Evolutionary conservation across 1,284 basidiomycete genomes (phyloP).

Genomic region (Malassezia psittaci): DNA sequence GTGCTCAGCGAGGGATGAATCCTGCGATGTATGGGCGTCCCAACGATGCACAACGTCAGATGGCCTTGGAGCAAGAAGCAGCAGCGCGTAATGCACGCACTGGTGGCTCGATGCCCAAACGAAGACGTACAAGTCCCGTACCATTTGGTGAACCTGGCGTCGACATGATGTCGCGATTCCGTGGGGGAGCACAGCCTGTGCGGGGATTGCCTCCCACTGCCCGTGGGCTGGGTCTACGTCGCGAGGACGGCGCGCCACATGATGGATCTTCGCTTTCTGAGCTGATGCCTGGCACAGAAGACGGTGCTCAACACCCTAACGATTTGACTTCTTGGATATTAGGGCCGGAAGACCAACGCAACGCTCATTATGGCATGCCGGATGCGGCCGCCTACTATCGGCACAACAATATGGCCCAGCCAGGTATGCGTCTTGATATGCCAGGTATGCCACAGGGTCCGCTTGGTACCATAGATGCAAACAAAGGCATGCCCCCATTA

Average conservation of each 20-base stretch:
- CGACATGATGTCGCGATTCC: conserved; percentile 9
- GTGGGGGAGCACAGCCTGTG: not conserved
- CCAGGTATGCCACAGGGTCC: not conserved
- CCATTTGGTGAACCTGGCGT: conserved; percentile 7
- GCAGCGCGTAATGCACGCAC: not conserved
- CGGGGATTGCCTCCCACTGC: not conserved
- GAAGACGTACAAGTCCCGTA: conserved; percentile 13
- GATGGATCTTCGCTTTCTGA: conserved; percentile 3
- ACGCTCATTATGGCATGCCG: conserved; percentile 8
- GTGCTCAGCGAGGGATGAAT: conserved; percentile 3
- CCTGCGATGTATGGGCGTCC: conserved; percentile 7
- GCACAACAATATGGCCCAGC: not conserved
- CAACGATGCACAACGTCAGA: conserved; percentile 3
- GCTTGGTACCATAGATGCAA: conserved; percentile 1
- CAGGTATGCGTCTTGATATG: conserved; percentile 16
- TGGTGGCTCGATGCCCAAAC: conserved; percentile 9
- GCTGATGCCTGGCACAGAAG: conserved; percentile 6
- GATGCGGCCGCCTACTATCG: conserved; percentile 16
- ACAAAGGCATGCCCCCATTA: conserved; percentile 9
- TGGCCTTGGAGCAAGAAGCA: conserved; percentile 9
- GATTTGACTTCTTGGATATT: conserved; percentile 16
- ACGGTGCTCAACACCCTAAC: not conserved
- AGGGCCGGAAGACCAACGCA: conserved; percentile 7
- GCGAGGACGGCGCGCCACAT: conserved; percentile 10
- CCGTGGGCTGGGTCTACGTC: not conserved